Evolutionary conservation across 2,329 filamentous ascomycete species (phyloP).

Genomic region (Colletotrichum horii): DNA sequence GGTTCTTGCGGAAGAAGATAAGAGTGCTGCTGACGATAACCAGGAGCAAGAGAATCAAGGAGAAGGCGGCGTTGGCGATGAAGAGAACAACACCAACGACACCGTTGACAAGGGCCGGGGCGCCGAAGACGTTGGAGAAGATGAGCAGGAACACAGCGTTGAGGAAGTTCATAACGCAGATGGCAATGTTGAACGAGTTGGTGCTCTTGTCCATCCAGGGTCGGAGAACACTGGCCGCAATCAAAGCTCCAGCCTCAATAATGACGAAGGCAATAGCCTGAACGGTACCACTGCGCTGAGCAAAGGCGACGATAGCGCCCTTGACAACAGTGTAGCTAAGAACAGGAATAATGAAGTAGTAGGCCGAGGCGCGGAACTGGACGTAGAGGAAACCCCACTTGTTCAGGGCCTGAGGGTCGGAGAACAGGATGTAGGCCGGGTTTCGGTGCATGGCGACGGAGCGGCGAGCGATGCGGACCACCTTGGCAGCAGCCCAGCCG

Average conservation of each 20-base stretch:
- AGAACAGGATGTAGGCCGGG: slow-evolving; percentile 95
- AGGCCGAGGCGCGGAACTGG: slow-evolving; percentile 92
- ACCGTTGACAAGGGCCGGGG: slow-evolving; percentile 82
- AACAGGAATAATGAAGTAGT: slow-evolving; percentile 89
- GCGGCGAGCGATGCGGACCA: slow-evolving; percentile 85
- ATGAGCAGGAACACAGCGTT: slow-evolving; percentile 89
- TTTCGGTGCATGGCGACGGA: slow-evolving; percentile 94
- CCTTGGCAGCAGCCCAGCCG: slow-evolving; percentile 86
- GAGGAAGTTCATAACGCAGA: slow-evolving; percentile 87
- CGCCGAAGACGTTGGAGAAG: slow-evolving; percentile 85
- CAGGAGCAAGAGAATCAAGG: slow-evolving; percentile 81
- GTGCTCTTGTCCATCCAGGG: slow-evolving; percentile 99
- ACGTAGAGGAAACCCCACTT: slow-evolving; percentile 99
- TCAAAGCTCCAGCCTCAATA: slow-evolving; percentile 79
- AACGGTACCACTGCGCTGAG: slow-evolving; percentile 71
- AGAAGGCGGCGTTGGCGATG: slow-evolving; percentile 83
- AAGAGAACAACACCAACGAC: slow-evolving; percentile 91
- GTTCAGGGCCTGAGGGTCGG: slow-evolving; percentile 90
- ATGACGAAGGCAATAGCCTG: slow-evolving; percentile 85
- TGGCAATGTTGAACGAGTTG: slow-evolving; percentile 94
- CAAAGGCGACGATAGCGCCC: slow-evolving; percentile 85
- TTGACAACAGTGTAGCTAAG: slow-evolving; percentile 85
- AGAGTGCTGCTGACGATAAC: slow-evolving; percentile 67
- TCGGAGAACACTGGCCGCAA: slow-evolving; percentile 78
- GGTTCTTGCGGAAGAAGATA: slow-evolving; percentile 89